Evolutionary conservation across 495 filamentous ascomycete species (phyloP), one percentile per base, ranked within the genome.

Genomic region (Bryoglossum gracile): DNA sequence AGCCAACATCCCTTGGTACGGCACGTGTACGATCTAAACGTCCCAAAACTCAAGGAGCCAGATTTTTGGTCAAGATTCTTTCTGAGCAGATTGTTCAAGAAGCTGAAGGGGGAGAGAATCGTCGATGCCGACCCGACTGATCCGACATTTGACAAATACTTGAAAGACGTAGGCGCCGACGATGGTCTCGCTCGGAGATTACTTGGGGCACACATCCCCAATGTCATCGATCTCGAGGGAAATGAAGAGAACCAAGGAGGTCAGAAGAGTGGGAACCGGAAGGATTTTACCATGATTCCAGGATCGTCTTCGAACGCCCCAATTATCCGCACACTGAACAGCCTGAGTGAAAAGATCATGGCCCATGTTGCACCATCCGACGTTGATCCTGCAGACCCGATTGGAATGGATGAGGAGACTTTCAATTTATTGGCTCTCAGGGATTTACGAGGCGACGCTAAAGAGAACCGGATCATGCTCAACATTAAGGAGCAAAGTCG

Each of bases 21-120:
- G 61, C 78, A 80, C 9, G 89, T 92, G 6, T 98, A 94, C 62
- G 89, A 97, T 57, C 89, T 95, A 56, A 87, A 86, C 57, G 89
- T 96, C 4, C 94, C 92, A 3, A 86, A 85, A 50, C 60, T 95
- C 21, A 76, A 68, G 34, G 86, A 94, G 59, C 72, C 75, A 46
- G 80, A 84, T 22, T 98, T 97, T 62, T 97, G 91, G 90, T 81
- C 79, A 10, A 75, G 86, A 34, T 98, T 98, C 65, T 97, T 98
- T 67, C 76, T 84, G 56, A 90, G 86, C 62, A 75, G 84, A 36
- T 70, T 98, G 13, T 89, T 86, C 48, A 96, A 95, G 65, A 91
- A 91, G 60, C 69, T 98, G 36, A 87, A 88, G 43, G 92, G 92
- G 24, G 87, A 95, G 66, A 83, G 85, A 26, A 76, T 94, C 18